phyloP scores from a whole-genome alignment of 1,139 yeast species.

The Debaryomyces sp. region DNA sequence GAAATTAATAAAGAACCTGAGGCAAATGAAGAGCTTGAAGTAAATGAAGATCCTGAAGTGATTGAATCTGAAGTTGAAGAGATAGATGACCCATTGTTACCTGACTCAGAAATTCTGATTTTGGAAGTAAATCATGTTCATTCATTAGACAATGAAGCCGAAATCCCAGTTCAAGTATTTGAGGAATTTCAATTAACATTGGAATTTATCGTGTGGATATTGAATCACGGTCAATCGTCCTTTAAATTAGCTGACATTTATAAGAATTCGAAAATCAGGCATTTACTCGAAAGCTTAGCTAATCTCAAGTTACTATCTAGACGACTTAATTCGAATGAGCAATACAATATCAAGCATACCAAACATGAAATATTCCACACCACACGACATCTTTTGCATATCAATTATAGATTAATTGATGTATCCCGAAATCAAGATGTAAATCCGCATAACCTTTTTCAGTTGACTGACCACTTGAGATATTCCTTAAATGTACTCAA shows the following conservation, averaged over 20 bases:
- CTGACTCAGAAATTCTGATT: slow-evolving; percentile 15
- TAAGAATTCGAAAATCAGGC: slow-evolving; percentile 23
- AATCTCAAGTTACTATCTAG: slow-evolving; percentile 18
- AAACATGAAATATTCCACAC: slow-evolving; percentile 31
- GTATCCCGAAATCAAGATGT: slow-evolving; percentile 29
- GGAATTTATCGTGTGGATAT: slow-evolving; percentile 35
- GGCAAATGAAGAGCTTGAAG: neutral
- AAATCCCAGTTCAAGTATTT: slow-evolving; percentile 18
- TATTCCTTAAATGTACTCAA: slow-evolving; percentile 19
- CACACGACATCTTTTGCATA: slow-evolving; percentile 32
- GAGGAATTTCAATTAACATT: slow-evolving; percentile 29
- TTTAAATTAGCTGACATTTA: slow-evolving; percentile 31
- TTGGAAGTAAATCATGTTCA: slow-evolving; percentile 14
- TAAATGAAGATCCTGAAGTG: neutral
- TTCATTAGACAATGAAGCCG: neutral
- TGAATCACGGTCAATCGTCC: slow-evolving; percentile 19
- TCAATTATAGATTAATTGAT: slow-evolving; percentile 21
- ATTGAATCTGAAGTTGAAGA: neutral
- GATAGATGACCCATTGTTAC: neutral
- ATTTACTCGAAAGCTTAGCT: slow-evolving; percentile 26
- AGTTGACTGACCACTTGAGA: slow-evolving; percentile 18
- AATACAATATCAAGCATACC: neutral
- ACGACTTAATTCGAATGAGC: neutral
- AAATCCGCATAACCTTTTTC: slow-evolving; percentile 16
- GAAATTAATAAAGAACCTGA: neutral